Percentiles rank a stretch among this genome's conserved stretches.
Conservation (phyloP, 2,329 filamentous ascomycete species). For the Diaporthe vexans region DNA sequence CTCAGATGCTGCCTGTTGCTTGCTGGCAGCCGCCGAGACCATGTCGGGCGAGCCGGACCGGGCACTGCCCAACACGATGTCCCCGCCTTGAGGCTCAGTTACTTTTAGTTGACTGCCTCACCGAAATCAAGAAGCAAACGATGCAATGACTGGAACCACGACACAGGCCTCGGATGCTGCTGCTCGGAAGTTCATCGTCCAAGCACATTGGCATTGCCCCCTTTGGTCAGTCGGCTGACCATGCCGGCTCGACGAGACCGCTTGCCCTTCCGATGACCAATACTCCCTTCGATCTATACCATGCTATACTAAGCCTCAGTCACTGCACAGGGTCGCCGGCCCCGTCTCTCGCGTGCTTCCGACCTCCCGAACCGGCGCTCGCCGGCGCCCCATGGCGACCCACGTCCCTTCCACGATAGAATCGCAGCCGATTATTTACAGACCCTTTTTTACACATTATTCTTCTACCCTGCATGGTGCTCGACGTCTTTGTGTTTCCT, state of each 20-base stretch:
- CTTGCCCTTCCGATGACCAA: not conserved
- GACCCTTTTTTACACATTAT: slow-evolving; percentile 19
- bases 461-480: not conserved
- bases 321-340: not conserved
- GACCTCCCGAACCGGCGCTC: not conserved
- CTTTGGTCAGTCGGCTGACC: not conserved
- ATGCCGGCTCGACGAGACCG: not conserved
- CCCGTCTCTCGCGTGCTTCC: not conserved
- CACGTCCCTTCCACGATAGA: not conserved
- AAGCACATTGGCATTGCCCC: not conserved
- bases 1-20: not conserved
- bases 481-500: not conserved
- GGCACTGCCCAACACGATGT: not conserved
- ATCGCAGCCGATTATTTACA: not conserved
- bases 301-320: not conserved
- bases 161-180: not conserved
- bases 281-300: not conserved
- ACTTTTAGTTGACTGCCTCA: not conserved
- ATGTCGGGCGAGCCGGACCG: not conserved
- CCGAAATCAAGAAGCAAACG: not conserved
- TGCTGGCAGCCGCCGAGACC: not conserved
- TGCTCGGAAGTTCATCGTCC: not conserved
- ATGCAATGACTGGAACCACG: not conserved
- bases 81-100: slow-evolving; percentile 7
- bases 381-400: not conserved